These are phyloP conservation scores for Bullera alba DNA, from an alignment of 768 basidiomycete species.

Conservation along the genomic window DNA sequence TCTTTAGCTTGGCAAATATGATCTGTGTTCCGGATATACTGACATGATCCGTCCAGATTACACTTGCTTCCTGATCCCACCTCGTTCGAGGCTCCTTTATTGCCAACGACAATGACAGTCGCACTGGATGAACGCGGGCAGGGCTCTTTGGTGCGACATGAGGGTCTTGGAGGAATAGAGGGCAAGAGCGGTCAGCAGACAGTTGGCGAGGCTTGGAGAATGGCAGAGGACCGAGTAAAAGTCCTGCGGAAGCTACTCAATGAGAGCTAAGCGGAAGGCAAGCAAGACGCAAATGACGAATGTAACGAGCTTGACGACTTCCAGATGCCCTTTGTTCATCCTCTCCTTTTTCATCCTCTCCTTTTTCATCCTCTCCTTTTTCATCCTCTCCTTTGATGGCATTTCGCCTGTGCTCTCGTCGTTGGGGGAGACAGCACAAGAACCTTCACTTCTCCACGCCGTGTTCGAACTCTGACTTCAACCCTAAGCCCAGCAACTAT, in stretches of 20 bases:
- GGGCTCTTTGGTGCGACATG: constrained; percentile 34
- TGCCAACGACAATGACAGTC: constrained; percentile 55
- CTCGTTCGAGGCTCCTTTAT: constrained; percentile 80
- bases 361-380: not conserved
- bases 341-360: too few species aligned
- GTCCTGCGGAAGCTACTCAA: constrained; percentile 28
- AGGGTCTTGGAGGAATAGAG: constrained; percentile 32
- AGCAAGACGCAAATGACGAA: too few species aligned
- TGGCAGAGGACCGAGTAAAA: constrained; percentile 26
- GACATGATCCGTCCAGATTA: constrained; percentile 48
- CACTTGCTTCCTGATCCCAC: constrained; percentile 66
- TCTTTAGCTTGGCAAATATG: too few species aligned
- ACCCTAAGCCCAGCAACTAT: too few species aligned
- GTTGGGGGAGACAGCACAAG: too few species aligned
- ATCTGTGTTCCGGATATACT: not conserved
- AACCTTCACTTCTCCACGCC: too few species aligned
- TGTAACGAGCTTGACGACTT: too few species aligned
- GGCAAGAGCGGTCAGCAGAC: constrained; percentile 38
- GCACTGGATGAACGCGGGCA: constrained; percentile 28
- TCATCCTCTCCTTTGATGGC: not conserved
- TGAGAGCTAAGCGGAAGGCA: too few species aligned
- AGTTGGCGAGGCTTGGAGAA: constrained; percentile 31
- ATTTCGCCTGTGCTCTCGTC: too few species aligned
- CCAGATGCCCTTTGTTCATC: not conserved
- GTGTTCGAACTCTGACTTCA: too few species aligned